These are phyloP conservation scores for Aspergillus proliferans DNA, from an alignment of 2,329 filamentous ascomycete species.

Conservation along the genomic window DNA sequence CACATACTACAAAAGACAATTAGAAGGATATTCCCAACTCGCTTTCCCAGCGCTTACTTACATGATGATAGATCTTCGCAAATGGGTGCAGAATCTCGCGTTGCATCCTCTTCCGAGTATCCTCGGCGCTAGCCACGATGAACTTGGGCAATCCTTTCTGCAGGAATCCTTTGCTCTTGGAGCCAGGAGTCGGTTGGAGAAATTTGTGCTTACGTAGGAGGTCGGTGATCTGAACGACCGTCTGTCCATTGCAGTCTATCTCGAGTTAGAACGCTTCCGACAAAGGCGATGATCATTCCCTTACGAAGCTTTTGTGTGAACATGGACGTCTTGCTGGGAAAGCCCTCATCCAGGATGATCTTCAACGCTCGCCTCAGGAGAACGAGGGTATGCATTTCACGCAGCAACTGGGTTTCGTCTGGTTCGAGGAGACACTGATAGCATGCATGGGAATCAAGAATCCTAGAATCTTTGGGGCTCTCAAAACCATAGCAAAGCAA, in stretches of 20 bases:
- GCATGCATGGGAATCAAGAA: slow-evolving; percentile 41
- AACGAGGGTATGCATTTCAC: slow-evolving; percentile 22
- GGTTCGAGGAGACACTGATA: slow-evolving; percentile 40
- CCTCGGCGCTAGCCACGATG: slow-evolving; percentile 14
- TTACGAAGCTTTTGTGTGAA: slow-evolving; percentile 29
- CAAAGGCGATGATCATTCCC: slow-evolving; percentile 2
- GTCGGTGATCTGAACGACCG: slow-evolving; percentile 23
- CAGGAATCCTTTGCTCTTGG: slow-evolving; percentile 24
- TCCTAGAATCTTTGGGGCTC: slow-evolving; percentile 28
- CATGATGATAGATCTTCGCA: slow-evolving; percentile 27
- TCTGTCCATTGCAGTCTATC: slow-evolving; percentile 26
- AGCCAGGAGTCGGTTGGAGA: slow-evolving; percentile 23
- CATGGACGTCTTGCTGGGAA: slow-evolving; percentile 16
- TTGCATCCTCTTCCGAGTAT: slow-evolving; percentile 14
- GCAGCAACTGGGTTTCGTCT: slow-evolving; percentile 19
- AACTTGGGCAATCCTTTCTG: slow-evolving; percentile 25
- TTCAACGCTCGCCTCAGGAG: slow-evolving; percentile 22
- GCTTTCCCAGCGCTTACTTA: slow-evolving; percentile 9
- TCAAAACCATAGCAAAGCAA: slow-evolving; percentile 42
- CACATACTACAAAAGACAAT: not conserved
- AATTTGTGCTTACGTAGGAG: slow-evolving; percentile 21
- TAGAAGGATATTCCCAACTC: not conserved
- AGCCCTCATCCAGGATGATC: slow-evolving; percentile 25
- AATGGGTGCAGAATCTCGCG: slow-evolving; percentile 27
- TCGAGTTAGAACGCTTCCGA: slow-evolving; percentile 7